phyloP scores from a whole-genome alignment of 108 stramenopile genomes.

The Fragilaria radians region DNA sequence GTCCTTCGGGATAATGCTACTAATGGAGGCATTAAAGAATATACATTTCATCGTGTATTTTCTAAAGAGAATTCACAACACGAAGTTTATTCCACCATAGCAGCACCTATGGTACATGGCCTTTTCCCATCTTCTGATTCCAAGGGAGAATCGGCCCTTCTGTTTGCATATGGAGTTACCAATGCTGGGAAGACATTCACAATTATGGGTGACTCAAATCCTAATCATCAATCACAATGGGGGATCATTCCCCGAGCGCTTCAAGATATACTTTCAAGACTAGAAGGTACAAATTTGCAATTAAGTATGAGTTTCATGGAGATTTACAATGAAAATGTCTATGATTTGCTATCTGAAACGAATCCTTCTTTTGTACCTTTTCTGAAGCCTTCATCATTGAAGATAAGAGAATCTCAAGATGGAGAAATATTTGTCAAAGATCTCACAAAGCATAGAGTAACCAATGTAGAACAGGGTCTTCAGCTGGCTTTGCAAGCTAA shows the following conservation, averaged over 20 bases:
- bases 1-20: slow-evolving; percentile 18
- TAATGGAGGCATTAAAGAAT: slow-evolving; percentile 55
- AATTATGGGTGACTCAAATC: slow-evolving; percentile 76
- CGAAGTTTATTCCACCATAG: slow-evolving; percentile 50
- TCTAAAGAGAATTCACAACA: slow-evolving; percentile 46
- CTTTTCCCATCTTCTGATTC: slow-evolving; percentile 32
- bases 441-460: slow-evolving; percentile 69
- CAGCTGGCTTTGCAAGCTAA: slow-evolving; percentile 54
- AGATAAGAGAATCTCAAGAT: slow-evolving; percentile 75
- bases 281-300: slow-evolving; percentile 1
- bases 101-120: slow-evolving; percentile 60
- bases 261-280: slow-evolving; percentile 45
- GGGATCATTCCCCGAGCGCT: slow-evolving; percentile 82
- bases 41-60: slow-evolving; percentile 64
- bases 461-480: slow-evolving; percentile 51
- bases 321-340: slow-evolving; percentile 97
- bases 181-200: slow-evolving; percentile 99
- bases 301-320: slow-evolving; percentile 88
- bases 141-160: slow-evolving; percentile 57
- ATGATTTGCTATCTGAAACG: slow-evolving; percentile 76
- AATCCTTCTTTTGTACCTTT: slow-evolving; percentile 10
- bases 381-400: slow-evolving; percentile 42
- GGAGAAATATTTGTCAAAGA: slow-evolving; percentile 83
- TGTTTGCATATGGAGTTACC: slow-evolving; percentile 97
- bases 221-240: slow-evolving; percentile 31